Conservation (phyloP, 495 filamentous ascomycete species). For the Amniculicola lignicola region DNA sequence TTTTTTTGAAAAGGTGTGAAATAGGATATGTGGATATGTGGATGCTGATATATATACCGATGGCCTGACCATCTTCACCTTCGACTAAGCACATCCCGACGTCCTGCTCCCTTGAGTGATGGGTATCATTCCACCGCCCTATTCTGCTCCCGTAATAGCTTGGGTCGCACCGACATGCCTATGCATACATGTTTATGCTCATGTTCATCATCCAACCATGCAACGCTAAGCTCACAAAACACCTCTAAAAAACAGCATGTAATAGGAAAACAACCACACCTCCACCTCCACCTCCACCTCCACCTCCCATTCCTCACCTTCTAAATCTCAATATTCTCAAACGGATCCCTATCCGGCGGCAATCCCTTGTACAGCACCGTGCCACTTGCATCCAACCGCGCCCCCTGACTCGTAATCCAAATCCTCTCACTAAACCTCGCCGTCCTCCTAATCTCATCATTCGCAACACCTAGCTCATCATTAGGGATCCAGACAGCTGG, state of each 20-base stretch:
- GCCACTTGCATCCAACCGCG: conserved; percentile 77
- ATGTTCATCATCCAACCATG: no score
- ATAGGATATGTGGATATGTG: no score
- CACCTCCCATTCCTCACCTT: background rate
- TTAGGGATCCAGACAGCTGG: conserved; percentile 93
- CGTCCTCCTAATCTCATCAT: conserved; percentile 83
- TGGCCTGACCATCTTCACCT: no score
- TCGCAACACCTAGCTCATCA: conserved; percentile 84
- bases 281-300: background rate
- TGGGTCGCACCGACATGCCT: no score
- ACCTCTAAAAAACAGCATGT: background rate
- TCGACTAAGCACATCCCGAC: no score
- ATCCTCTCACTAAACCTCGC: conserved; percentile 73
- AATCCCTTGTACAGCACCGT: conserved; percentile 83
- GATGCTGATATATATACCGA: no score
- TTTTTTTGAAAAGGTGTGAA: no score
- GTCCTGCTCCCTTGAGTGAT: no score
- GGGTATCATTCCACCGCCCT: no score
- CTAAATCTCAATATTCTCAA: conserved; percentile 34
- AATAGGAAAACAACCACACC: background rate
- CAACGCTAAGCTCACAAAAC: background rate
- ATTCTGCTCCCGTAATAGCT: no score
- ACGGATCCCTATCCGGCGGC: conserved; percentile 70
- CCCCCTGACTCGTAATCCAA: conserved; percentile 92
- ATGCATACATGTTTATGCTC: no score